Base-by-base conservation (phyloP, 2,329 filamentous ascomycete genomes). In the Sarocladium kiliense region DNA sequence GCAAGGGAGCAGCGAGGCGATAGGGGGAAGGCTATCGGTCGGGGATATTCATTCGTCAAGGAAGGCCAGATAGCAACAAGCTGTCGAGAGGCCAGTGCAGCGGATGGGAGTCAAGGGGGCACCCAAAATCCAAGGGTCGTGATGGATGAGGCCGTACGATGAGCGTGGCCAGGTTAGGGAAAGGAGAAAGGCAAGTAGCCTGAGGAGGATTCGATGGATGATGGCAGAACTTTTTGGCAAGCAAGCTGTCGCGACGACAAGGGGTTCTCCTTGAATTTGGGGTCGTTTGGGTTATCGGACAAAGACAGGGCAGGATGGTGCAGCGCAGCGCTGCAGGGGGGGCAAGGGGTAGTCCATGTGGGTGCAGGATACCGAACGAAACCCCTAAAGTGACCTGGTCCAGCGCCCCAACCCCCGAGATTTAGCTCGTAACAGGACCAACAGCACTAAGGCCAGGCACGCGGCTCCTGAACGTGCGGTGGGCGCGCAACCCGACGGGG, bases 31-130 rank as follows among this genome's bases (percentile, higher is more conserved):
- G 30, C 42, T 49, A 55, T 18, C 62, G 55, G 50, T 44, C 36
- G 61, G 62, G 60, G 59, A 32, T 32, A 53, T 34, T 53, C 49
- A 53, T 53, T 53, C 49, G 49, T 53, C 23, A 32, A 55, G 53
- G 55, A 54, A 51, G 49, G 54, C 26, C 30, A 32, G 37, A 32
- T 27, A 14, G 41, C 34, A 53, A 30, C 36, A 16, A 32, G 55
- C n/a, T 36, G 25, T 41, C 36, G 19, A 23, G 44, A 42, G 42
- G 50, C 44, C 23, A 30, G 41, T 45, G 41, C 23, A 36, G 18
- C 34, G 18, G 18, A 32, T 21, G 19, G 30, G 27, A 21, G 34
- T 21, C 36, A 37, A 26, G 44, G 25, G 25, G 36, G 21, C 30
- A 32, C 42, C 49, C n/a, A 47, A 37, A 56, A 49, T 27, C 21